Evolutionary conservation across 352 stramenopile species (phyloP).

Genomic region (Globisporangium emineosum): DNA sequence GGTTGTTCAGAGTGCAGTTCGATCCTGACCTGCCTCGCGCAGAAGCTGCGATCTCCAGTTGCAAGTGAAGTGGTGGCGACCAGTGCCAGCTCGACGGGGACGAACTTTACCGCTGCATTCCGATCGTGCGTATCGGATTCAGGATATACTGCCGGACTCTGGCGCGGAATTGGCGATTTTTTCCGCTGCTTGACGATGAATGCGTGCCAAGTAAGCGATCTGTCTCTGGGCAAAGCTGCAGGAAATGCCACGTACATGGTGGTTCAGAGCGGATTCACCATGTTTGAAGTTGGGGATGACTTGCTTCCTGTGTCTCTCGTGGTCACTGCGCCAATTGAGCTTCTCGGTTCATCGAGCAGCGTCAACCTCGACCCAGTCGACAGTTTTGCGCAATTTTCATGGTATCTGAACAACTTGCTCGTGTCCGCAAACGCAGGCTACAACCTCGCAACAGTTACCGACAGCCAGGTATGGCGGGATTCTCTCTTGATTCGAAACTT

Average conservation of each 20-base stretch:
- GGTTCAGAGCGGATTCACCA: not conserved
- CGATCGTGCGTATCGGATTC: not conserved
- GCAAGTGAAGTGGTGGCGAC: constrained; percentile 1
- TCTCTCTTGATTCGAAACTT: not conserved
- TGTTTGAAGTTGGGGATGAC: constrained; percentile 1
- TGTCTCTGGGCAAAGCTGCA: not conserved
- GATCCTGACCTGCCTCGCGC: constrained; percentile 6
- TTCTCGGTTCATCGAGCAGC: not conserved
- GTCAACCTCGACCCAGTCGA: not conserved
- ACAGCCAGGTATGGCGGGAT: not conserved
- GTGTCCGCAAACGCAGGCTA: not conserved
- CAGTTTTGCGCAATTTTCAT: constrained; percentile 1
- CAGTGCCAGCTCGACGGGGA: constrained; percentile 1
- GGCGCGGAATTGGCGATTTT: constrained; percentile 3
- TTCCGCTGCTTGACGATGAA: constrained; percentile 13
- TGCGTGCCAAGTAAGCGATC: constrained; percentile 4
- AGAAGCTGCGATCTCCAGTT: not conserved
- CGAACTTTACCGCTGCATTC: constrained; percentile 6
- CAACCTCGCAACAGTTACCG: not conserved
- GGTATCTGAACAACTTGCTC: constrained; percentile 3
- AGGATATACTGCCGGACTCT: not conserved
- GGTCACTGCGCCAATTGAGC: not conserved
- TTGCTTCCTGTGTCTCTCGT: not conserved
- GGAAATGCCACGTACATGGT: constrained; percentile 9
- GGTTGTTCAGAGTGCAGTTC: not conserved